These are phyloP conservation scores for Lachnellula cervina DNA, from an alignment of 2,329 filamentous ascomycete species.

Conservation along the genomic window DNA sequence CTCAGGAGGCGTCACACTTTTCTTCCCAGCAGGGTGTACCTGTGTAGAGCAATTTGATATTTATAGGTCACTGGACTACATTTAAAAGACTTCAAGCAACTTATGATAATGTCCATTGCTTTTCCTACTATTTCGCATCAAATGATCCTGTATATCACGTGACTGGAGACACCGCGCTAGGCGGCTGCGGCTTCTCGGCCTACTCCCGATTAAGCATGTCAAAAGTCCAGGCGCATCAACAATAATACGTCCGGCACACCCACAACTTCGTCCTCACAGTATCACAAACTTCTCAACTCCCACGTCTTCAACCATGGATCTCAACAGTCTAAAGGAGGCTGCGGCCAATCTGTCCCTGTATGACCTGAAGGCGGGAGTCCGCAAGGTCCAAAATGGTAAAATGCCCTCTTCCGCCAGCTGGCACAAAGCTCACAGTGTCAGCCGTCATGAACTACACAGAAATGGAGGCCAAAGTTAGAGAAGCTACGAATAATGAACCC, in stretches of 20 bases:
- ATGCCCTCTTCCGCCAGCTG: constrained; percentile 21
- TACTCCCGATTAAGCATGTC: background rate
- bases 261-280: constrained; percentile 5
- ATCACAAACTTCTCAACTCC: background rate
- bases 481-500: constrained; percentile 98
- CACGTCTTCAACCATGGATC: constrained; percentile 50
- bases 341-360: constrained; percentile 70
- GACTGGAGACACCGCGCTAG: too few relatives aligned
- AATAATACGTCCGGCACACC: background rate
- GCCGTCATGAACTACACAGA: constrained; percentile 78
- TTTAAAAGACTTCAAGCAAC: too few relatives aligned
- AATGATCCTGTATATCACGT: too few relatives aligned
- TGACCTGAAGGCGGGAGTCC: constrained; percentile 69
- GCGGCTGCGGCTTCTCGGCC: constrained; percentile 1
- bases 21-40: too few relatives aligned
- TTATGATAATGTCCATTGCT: too few relatives aligned
- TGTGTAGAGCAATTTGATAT: too few relatives aligned
- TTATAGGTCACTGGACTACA: too few relatives aligned
- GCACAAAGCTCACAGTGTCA: constrained; percentile 34
- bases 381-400: constrained; percentile 74
- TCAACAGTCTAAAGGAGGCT: constrained; percentile 62
- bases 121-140: too few relatives aligned
- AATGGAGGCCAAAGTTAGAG: constrained; percentile 76
- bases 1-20: too few relatives aligned
- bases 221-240: background rate